Conservation (phyloP, 2,329 filamentous ascomycete genomes). For the Calonectria fujianensis region DNA sequence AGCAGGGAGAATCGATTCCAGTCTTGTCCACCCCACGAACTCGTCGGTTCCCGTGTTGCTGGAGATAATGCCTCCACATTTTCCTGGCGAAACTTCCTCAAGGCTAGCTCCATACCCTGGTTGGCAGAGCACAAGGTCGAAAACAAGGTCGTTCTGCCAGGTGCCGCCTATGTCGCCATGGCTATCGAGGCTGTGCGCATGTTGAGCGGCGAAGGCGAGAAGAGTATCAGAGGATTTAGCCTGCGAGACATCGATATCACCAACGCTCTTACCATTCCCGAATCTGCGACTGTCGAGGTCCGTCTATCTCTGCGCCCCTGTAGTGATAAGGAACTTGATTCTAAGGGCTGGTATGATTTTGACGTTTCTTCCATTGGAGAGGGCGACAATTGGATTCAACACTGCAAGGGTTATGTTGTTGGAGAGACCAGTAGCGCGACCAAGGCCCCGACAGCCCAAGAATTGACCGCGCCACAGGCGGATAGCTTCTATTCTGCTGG, state of each 20-base stretch:
- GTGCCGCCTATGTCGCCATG: constrained; percentile 10
- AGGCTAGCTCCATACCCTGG: not conserved
- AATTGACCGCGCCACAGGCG: not conserved
- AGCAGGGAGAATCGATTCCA: constrained; percentile 49
- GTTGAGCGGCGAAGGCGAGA: not conserved
- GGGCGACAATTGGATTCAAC: constrained; percentile 10
- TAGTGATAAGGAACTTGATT: constrained; percentile 8
- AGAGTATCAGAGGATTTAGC: constrained; percentile 11
- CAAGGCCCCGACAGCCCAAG: not conserved
- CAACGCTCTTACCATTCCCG: constrained; percentile 6
- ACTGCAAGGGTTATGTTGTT: constrained; percentile 17
- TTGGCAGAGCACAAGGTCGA: constrained; percentile 13
- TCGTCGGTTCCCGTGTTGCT: constrained; percentile 4
- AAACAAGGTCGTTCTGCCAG: constrained; percentile 6
- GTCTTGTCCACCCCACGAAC: constrained; percentile 2
- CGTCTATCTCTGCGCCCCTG: constrained; percentile 2
- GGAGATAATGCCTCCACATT: constrained; percentile 8
- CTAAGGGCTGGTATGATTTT: constrained; percentile 15
- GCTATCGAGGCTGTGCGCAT: constrained; percentile 11
- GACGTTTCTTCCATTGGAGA: constrained; percentile 10
- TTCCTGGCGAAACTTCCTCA: constrained; percentile 17
- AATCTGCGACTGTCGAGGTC: constrained; percentile 5
- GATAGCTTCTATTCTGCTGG: not conserved
- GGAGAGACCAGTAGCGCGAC: not conserved
- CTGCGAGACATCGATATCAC: constrained; percentile 2